A percentile compares a stretch with the other conserved stretches of the same genome.
Evolutionary conservation across 768 basidiomycete genomes (phyloP).

Genomic region (Bullera alba): DNA sequence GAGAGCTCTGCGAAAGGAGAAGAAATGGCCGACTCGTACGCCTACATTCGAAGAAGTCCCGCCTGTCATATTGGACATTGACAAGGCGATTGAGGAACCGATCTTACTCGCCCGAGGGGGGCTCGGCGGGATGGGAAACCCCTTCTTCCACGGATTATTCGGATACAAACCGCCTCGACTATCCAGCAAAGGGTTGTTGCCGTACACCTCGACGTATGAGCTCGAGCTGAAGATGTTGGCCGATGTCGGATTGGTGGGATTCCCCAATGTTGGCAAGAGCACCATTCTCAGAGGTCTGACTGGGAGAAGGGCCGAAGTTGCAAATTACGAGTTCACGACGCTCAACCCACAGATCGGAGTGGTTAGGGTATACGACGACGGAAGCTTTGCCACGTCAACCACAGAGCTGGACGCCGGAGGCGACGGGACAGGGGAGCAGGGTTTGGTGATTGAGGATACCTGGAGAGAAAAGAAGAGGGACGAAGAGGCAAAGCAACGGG

Average conservation of each 20-base stretch:
- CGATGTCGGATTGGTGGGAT: conserved; percentile 90
- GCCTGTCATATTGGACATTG: conserved; percentile 31
- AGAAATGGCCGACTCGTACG: conserved; percentile 10
- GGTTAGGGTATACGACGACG: conserved; percentile 73
- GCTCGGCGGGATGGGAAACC: conserved; percentile 76
- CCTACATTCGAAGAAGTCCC: conserved; percentile 15
- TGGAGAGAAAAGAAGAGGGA: conserved; percentile 39
- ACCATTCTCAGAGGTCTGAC: conserved; percentile 85
- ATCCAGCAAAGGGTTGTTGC: conserved; percentile 48
- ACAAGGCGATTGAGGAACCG: conserved; percentile 19
- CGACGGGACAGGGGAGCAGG: conserved; percentile 13
- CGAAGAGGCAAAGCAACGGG: conserved; percentile 11
- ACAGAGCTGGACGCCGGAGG: too few relatives aligned
- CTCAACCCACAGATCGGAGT: conserved; percentile 89
- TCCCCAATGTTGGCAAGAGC: conserved; percentile 87
- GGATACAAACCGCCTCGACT: conserved; percentile 69
- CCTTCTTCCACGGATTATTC: conserved; percentile 60
- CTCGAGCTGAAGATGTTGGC: conserved; percentile 90
- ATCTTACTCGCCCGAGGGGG: conserved; percentile 68
- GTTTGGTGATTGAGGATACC: conserved; percentile 31
- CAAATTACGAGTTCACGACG: conserved; percentile 89
- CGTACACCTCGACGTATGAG: conserved; percentile 58
- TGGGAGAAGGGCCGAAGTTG: conserved; percentile 76
- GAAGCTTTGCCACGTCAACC: too few relatives aligned
- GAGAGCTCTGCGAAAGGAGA: conserved; percentile 20